phyloP scores from a whole-genome alignment of 441 rosid species.

The Lagerstroemia fauriei region DNA sequence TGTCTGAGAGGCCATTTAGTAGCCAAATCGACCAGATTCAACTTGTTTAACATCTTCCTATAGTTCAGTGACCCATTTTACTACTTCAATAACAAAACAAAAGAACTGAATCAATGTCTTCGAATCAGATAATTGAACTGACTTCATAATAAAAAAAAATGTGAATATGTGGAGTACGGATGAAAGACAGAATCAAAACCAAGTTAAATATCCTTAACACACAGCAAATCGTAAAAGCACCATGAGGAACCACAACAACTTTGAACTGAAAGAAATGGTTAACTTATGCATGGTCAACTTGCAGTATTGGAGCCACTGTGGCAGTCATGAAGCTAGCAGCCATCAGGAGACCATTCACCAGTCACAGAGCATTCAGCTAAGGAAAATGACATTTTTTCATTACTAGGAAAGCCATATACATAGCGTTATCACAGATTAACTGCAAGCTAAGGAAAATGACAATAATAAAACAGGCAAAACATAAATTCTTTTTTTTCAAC shows the following conservation, averaged over 20 bases:
- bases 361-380: too few relatives aligned
- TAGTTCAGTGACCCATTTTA: conserved; percentile 74
- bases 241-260: background rate
- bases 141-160: background rate
- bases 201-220: too few relatives aligned
- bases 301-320: conserved; percentile 89
- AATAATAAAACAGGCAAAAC: too few relatives aligned
- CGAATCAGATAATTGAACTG: background rate
- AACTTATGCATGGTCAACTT: conserved; percentile 84
- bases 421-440: too few relatives aligned
- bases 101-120: conserved; percentile 1
- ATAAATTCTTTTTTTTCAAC: too few relatives aligned
- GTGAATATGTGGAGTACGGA: background rate
- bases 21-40: conserved; percentile 65
- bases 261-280: conserved; percentile 15
- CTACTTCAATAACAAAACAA: conserved; percentile 51
- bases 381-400: too few relatives aligned
- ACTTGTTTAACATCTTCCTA: conserved; percentile 75
- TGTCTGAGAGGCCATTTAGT: background rate
- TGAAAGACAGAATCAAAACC: too few relatives aligned
- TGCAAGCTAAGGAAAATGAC: too few relatives aligned
- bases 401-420: too few relatives aligned
- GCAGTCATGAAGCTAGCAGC: conserved; percentile 73
- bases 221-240: background rate
- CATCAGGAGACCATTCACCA: too few relatives aligned